Conservation (phyloP, 441 rosid genomes). For the Melastoma candidum region DNA sequence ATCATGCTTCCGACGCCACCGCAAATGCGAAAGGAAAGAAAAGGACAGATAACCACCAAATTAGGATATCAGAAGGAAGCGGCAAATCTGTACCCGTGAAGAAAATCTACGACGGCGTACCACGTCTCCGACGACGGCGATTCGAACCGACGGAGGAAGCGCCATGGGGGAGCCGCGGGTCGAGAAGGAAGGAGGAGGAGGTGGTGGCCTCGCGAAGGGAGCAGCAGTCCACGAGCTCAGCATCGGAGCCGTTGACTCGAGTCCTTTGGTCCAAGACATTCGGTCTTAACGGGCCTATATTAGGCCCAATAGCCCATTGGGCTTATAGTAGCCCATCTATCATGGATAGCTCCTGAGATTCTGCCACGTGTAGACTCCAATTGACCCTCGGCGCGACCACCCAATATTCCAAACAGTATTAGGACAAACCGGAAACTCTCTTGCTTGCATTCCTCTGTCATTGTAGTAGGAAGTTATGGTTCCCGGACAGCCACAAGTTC, state of each 20-base stretch:
- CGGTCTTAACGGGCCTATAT: too few relatives aligned
- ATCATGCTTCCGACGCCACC: slow-evolving; percentile 45
- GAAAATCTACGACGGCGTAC: slow-evolving; percentile 25
- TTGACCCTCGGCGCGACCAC: too few relatives aligned
- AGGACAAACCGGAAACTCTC: not conserved
- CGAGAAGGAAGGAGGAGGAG: slow-evolving; percentile 6
- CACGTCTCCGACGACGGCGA: slow-evolving; percentile 72
- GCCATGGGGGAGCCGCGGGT: too few relatives aligned
- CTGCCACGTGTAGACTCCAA: too few relatives aligned
- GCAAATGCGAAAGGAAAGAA: not conserved
- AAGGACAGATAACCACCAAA: not conserved
- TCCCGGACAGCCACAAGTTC: slow-evolving; percentile 9
- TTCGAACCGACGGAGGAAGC: slow-evolving; percentile 32
- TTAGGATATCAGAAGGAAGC: not conserved
- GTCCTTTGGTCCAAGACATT: too few relatives aligned
- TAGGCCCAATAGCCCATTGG: too few relatives aligned
- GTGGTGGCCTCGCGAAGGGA: slow-evolving; percentile 19
- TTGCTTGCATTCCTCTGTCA: not conserved
- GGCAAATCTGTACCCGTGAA: not conserved
- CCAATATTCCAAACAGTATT: too few relatives aligned
- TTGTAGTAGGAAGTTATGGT: too few relatives aligned
- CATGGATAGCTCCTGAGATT: too few relatives aligned
- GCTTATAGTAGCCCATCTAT: too few relatives aligned
- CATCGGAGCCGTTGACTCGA: too few relatives aligned
- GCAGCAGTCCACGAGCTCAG: not conserved